Percentiles rank a stretch among this genome's conserved stretches.
phyloP scores from a whole-genome alignment of 768 basidiomycete genomes.

The Podaxis mareebaensis region DNA sequence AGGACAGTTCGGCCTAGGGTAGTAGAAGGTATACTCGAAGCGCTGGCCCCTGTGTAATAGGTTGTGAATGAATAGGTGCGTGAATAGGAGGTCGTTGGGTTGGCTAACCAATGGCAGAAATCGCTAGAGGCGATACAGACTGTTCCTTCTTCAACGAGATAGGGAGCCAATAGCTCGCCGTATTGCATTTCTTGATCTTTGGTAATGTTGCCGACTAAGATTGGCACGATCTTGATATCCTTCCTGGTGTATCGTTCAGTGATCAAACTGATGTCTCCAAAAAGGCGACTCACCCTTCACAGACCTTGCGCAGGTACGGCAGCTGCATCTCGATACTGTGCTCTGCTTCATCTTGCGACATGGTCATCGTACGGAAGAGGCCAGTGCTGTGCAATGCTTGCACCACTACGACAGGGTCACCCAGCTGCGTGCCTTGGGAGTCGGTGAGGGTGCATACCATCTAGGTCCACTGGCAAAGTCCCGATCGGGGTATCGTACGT shows the following conservation, averaged over 20 bases:
- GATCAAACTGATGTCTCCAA: not conserved
- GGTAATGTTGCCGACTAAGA: conserved; percentile 82
- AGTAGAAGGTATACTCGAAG: conserved; percentile 88
- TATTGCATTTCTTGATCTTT: conserved; percentile 58
- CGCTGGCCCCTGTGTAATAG: conserved; percentile 64
- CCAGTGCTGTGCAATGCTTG: conserved; percentile 62
- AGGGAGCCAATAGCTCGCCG: conserved; percentile 77
- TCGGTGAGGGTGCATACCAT: conserved; percentile 53
- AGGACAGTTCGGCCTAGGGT: conserved; percentile 51
- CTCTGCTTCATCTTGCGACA: conserved; percentile 83
- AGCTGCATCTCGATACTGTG: conserved; percentile 99
- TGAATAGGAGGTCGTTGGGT: not conserved
- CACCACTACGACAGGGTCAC: conserved; percentile 48
- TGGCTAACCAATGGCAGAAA: conserved; percentile 92
- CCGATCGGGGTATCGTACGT: conserved; percentile 88
- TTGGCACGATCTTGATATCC: conserved; percentile 83
- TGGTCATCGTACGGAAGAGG: conserved; percentile 68
- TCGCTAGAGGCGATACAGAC: conserved; percentile 93
- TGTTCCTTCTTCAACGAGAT: conserved; percentile 75
- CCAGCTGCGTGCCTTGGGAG: not conserved
- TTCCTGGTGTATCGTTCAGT: conserved; percentile 37
- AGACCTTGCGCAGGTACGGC: conserved; percentile 84
- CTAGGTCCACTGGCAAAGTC: conserved; percentile 71
- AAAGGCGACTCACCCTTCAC: conserved; percentile 60
- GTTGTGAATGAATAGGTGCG: not conserved